Evolutionary conservation across 176 grass and related monocot genomes (phyloP), one percentile per base, ranked within the genome.

Genomic region (Triticum timopheevii): DNA sequence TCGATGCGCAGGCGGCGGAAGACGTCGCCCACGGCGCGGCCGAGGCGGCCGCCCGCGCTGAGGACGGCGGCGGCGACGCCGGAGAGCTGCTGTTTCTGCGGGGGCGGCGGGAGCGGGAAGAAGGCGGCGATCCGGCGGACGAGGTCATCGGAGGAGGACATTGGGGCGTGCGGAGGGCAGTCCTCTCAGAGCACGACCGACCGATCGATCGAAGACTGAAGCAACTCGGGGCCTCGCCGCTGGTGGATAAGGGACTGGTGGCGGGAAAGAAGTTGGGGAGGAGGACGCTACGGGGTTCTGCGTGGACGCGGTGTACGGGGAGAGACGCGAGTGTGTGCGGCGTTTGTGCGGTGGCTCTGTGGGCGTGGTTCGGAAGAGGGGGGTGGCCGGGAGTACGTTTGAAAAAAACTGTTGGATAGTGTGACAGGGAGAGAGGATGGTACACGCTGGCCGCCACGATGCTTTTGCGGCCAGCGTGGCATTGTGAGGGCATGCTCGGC

Each of bases 161-260:
- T 87, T 42, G 25, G 33, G 19, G 76, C 20, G 64, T 34, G 62
- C 19, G 22, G 52, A 22, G 40, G 0, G 38, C 38, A 39, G 38
- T 39, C 8, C 38, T 39, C 38, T 9, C 38, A 39, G 38, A 16
- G 28, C 11, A 49, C 9, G 61, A 27, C 68, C 1, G 40, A 74
- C 10, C 73, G 54, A 58, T 58, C 54, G 49, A 6, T 58, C 54
- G 49, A 6, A 6, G 49, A 52, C 5, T 52, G 49, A 6, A 6
- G 15, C 15, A 5, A 6, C 44, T 15, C 44, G 44, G 16, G 15
- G 81, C 13, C 73, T 84, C 50, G 36, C 45, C 81, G 76, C 19
- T 49, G 86, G 50, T 77, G 82, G 90, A 91, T 91, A 91, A 91
- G 86, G 69, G 61, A 69, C 86, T 88, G 76, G 90, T 85, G 90